phyloP scores from a whole-genome alignment of 2,329 filamentous ascomycete genomes.

The Scedosporium aurantiacum region DNA sequence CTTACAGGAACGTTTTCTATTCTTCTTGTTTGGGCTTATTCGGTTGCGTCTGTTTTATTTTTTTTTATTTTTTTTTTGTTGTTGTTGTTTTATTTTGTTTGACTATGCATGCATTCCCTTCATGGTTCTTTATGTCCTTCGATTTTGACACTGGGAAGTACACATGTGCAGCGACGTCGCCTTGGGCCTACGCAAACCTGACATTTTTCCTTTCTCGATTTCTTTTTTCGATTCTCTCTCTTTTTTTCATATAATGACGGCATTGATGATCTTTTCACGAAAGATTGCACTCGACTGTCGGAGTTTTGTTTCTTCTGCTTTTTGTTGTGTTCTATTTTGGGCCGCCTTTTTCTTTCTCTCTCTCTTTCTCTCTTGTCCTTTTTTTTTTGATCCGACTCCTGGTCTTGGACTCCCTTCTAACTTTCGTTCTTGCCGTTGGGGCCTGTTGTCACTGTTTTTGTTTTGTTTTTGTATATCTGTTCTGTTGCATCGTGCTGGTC shows the following conservation, averaged over 20 bases:
- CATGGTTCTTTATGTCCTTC: not conserved
- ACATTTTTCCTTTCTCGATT: constrained; percentile 10
- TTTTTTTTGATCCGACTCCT: too few relatives aligned
- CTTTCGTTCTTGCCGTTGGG: too few relatives aligned
- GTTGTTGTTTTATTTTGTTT: not conserved
- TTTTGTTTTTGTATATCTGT: too few relatives aligned
- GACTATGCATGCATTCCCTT: not conserved
- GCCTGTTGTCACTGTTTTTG: too few relatives aligned
- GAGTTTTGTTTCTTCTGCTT: constrained; percentile 4
- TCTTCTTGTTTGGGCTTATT: not conserved
- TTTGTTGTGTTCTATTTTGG: not conserved
- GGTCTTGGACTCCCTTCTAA: too few relatives aligned
- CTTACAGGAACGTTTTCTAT: not conserved
- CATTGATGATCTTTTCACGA: not conserved
- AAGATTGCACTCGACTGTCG: not conserved
- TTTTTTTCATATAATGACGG: constrained; percentile 3
- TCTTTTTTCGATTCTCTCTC: constrained; percentile 13
- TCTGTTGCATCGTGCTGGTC: too few relatives aligned
- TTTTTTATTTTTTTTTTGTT: constrained; percentile 10
- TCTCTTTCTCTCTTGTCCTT: not conserved
- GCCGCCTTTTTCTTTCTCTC: not conserved
- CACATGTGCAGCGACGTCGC: constrained; percentile 14
- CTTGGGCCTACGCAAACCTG: constrained; percentile 11
- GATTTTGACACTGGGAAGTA: constrained; percentile 18
- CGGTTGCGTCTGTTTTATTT: constrained; percentile 4